Percentiles rank a stretch among this genome's conserved stretches.
Evolutionary conservation across 768 basidiomycete genomes (phyloP).

Genomic region (Termitomyces sp.): DNA sequence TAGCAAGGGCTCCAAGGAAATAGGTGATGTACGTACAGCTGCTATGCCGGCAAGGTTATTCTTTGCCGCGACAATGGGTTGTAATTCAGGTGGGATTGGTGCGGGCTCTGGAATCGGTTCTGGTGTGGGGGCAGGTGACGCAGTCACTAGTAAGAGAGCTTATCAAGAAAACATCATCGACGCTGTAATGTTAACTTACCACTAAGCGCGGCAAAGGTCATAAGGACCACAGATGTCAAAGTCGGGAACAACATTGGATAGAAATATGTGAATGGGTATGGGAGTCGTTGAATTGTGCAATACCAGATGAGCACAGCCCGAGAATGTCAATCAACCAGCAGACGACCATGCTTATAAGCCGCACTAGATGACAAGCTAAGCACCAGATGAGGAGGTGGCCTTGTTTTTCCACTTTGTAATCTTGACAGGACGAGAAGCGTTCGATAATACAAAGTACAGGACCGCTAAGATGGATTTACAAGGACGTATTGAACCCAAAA

Average conservation of each 20-base stretch:
- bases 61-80: slow-evolving; percentile 25
- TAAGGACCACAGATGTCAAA: not conserved
- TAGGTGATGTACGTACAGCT: slow-evolving; percentile 1
- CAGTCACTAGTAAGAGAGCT: not conserved
- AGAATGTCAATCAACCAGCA: not conserved
- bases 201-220: not conserved
- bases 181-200: not conserved
- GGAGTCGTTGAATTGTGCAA: not conserved
- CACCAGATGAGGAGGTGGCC: not conserved
- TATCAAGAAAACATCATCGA: not conserved
- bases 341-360: slow-evolving; percentile 1
- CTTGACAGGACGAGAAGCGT: not conserved
- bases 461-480: not conserved
- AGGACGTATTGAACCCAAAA: not conserved
- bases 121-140: slow-evolving; percentile 8
- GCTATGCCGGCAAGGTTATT: slow-evolving; percentile 23
- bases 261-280: not conserved
- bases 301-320: not conserved
- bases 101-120: slow-evolving; percentile 3
- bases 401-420: not conserved
- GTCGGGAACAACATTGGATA: not conserved
- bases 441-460: not conserved
- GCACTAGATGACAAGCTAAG: not conserved
- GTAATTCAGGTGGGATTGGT: slow-evolving; percentile 23
- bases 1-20: not conserved